Base-by-base conservation (phyloP, 2,329 filamentous ascomycete genomes). In the Penicillium sclerotigenum region DNA sequence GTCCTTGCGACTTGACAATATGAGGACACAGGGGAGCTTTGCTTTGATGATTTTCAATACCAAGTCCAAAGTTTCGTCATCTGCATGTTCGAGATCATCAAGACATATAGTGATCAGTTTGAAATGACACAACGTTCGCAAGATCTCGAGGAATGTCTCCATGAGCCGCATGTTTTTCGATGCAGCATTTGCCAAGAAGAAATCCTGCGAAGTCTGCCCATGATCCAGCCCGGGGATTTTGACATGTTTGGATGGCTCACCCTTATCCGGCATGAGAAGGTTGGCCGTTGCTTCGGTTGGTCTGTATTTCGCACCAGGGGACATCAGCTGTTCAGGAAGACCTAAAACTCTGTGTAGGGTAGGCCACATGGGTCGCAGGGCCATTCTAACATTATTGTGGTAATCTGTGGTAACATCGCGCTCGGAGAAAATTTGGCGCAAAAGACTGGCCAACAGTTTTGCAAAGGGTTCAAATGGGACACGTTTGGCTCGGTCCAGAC, bases 1-100 rank as follows among this genome's bases (percentile, higher is more conserved):
- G 20, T 89, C 85, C 1, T 86, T 85, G 47, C 84, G 83, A 63
- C 87, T 88, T 0, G 91, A 94, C 49, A 96, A 77, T 51, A 96
- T 86, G 29, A 96, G 80, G 20, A 93, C 85, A 76, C 96, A 88
- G 20, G 89, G 90, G 58, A 97, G 84, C 61, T 88, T 87, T 1
- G 88, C 86, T 48, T 82, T 81, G 53, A 96, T 85, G 50, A 97
- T 91, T 65, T 91, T 87, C 16, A 87, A 83, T 37, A 97, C 87
- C 50, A 97, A 79, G 56, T 96, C 90, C 46, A 94, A 76, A 14
- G 89, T 94, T 71, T 97, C 93, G 26, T 88, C 84, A 68, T 97
- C 93, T 7, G 91, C 91, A 71, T 91, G 94, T 65, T 97, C 91
- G 31, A 97, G 77, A 72, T 97, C 93, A 67, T 97, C 93, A 28